Base-by-base conservation (phyloP, 441 rosid genomes). In the Lepidium campestre region DNA sequence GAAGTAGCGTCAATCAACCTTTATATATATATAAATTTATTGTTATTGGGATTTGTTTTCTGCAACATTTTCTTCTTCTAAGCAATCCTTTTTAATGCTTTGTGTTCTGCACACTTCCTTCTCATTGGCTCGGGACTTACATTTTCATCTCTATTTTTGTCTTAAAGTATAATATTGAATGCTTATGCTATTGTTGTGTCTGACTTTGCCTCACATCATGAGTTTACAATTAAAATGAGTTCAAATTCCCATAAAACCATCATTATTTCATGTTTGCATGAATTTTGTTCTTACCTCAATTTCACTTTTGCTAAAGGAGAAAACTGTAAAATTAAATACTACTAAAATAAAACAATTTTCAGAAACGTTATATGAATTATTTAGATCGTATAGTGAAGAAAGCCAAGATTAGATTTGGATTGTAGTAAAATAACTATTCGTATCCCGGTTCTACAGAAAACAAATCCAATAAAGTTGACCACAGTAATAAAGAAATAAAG, bases 1-100 rank as follows among this genome's bases (percentile, higher is more conserved):
- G 77, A 20, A 60, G 77, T 67, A 67, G 15, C 65, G 77, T 73
- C 77, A 73, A 73, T 73, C 77, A 55, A 67, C 64, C 44, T 52
- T 73, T 54, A 25, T 39, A 23, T 27, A 22, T 15, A 36, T 4
- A 27, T 8, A 14, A 15, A 2, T 48, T 58, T n/a, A 10, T 39
- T 2, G n/a, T 1, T 61, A 32, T 67, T 39, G 73, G 65, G 77
- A 73, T 73, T 73, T 73, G 73, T 67, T 46, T 19, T 62, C 68
- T 73, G 68, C 58, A 67, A 73, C 65, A 62, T 60, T 73, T 73
- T 67, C 46, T 73, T 67, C 46, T 67, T 73, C 64, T 73, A 67
- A 73, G 73, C 69, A 67, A 73, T 46, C 63, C 63, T 62, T 67
- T 73, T 73, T 45, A 73, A 73, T 73, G 69, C 73, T 20, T 73